These are phyloP conservation scores for Rosa persica DNA, from an alignment of 306 rosid genomes.

Conservation along the genomic window DNA sequence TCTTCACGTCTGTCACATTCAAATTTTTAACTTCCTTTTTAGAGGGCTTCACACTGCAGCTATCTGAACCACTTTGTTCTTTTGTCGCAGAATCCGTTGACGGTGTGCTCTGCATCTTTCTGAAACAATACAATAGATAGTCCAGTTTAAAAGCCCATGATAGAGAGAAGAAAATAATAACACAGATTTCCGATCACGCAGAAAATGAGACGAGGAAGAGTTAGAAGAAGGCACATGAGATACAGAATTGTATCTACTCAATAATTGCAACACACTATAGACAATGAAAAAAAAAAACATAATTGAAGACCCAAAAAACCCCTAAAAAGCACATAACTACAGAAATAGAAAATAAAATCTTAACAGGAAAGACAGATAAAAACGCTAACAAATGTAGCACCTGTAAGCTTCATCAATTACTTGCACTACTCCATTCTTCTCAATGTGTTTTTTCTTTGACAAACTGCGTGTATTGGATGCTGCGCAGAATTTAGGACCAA, in stretches of 20 bases:
- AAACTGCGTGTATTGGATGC: constrained; percentile 3
- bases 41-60: constrained; percentile 60
- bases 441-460: constrained; percentile 15
- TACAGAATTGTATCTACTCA: neutral
- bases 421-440: constrained; percentile 18
- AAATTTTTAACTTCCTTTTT: constrained; percentile 68
- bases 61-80: constrained; percentile 77
- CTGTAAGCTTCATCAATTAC: constrained; percentile 16
- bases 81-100: constrained; percentile 84
- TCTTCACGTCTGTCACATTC: constrained; percentile 50
- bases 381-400: constrained; percentile 5
- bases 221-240: neutral
- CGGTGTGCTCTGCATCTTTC: constrained; percentile 85
- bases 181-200: neutral
- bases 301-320: neutral
- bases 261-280: neutral
- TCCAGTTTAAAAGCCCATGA: constrained; percentile 7
- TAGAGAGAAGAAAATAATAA: neutral
- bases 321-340: neutral
- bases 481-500: constrained; percentile 3
- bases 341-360: neutral
- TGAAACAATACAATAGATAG: constrained; percentile 26
- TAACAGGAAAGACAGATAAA: neutral
- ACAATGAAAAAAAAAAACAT: no score
- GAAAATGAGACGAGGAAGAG: neutral